These are phyloP conservation scores for Davidsoniella virescens DNA, from an alignment of 2,329 filamentous ascomycete species.

Conservation along the genomic window DNA sequence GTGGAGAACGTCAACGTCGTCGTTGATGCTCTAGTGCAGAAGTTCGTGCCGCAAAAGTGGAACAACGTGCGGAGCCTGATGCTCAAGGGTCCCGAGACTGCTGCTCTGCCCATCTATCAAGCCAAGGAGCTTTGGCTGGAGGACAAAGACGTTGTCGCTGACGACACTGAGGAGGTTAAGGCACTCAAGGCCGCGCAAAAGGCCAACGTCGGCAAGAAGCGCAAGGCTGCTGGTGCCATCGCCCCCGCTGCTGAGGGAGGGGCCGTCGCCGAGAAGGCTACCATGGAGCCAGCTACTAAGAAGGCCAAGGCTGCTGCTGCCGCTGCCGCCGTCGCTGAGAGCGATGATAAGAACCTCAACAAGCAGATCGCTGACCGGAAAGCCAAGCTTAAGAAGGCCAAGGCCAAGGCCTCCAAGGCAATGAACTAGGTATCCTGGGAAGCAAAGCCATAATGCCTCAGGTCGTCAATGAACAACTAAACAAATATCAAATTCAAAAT, in stretches of 20 bases:
- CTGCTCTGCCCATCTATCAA: constrained; percentile 84
- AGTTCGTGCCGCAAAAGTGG: constrained; percentile 76
- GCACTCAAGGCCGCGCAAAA: constrained; percentile 28
- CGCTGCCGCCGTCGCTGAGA: constrained; percentile 20
- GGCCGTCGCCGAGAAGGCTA: constrained; percentile 15
- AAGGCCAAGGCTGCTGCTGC: constrained; percentile 26
- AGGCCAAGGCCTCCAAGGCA: constrained; percentile 19
- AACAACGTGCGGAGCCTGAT: constrained; percentile 70
- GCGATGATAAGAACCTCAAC: constrained; percentile 36
- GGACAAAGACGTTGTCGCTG: constrained; percentile 54
- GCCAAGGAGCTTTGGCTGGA: constrained; percentile 84
- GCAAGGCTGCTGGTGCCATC: constrained; percentile 28
- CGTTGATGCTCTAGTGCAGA: constrained; percentile 51
- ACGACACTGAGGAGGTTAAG: constrained; percentile 33
- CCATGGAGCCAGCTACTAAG: constrained; percentile 22
- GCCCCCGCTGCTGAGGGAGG: constrained; percentile 1
- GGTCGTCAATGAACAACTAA: not conserved
- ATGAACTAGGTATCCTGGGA: constrained; percentile 4
- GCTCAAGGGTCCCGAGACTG: constrained; percentile 79
- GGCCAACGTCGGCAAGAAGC: constrained; percentile 42
- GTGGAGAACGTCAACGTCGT: constrained; percentile 68
- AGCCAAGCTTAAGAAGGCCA: constrained; percentile 40
- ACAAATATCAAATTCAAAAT: not conserved
- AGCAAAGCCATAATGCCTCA: not conserved
- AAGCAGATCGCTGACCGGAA: constrained; percentile 45